Evolutionary conservation across 2,329 filamentous ascomycete species (phyloP).

Genomic region (Pleoardoris graminearum): DNA sequence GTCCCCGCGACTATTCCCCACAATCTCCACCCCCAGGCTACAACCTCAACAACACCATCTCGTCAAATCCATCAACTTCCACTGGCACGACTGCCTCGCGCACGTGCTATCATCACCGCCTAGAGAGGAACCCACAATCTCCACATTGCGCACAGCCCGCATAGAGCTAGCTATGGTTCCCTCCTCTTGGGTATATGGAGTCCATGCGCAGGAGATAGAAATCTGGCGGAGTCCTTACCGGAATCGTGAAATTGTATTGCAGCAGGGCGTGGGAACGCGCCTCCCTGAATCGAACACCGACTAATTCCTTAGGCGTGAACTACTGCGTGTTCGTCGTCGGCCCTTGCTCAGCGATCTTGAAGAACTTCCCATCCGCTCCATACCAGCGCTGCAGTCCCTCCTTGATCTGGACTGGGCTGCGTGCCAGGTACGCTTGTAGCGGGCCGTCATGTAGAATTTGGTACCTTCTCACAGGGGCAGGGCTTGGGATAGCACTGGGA

Average conservation of each 20-base stretch:
- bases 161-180: conserved; percentile 11
- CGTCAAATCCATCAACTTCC: no score
- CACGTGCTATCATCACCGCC: no score
- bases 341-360: conserved; percentile 14
- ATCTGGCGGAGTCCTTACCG: conserved; percentile 4
- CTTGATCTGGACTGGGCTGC: conserved; percentile 5
- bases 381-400: conserved; percentile 9
- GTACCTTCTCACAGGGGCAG: neutral
- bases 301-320: neutral
- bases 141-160: conserved; percentile 12
- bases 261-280: neutral
- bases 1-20: conserved; percentile 4
- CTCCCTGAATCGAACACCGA: neutral
- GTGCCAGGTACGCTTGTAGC: conserved; percentile 9
- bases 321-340: conserved; percentile 3
- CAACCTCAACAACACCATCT: no score
- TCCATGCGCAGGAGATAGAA: conserved; percentile 13
- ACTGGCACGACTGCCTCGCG: no score
- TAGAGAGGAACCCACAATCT: conserved; percentile 16
- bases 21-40: conserved; percentile 11
- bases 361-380: conserved; percentile 3
- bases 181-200: neutral
- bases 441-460: conserved; percentile 13
- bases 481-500: no score
- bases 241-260: conserved; percentile 13